Base-by-base conservation (phyloP, 2,329 filamentous ascomycete genomes). In the Aotearoamyces nothofagi region DNA sequence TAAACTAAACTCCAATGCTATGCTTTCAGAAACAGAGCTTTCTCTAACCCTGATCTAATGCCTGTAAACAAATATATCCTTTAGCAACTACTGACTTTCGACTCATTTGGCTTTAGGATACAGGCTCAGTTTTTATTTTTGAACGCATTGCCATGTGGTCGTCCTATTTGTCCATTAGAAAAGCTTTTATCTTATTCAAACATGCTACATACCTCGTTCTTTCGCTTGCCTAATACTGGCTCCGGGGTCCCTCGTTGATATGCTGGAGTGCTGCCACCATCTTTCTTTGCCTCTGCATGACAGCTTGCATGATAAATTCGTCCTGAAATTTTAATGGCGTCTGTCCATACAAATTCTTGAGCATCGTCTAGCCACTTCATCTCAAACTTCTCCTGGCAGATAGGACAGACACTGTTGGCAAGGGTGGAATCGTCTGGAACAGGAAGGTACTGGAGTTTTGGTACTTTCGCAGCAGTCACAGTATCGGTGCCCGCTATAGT, bases 271-370 rank as follows among this genome's bases (percentile, higher is more conserved):
- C 49, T 54, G 24, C 58, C 61, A 5, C 66, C 64, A 39, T 78
- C 74, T 46, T 72, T 77, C 19, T 69, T 78, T 17, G 81, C 78
- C 55, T 94, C 87, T 11, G 72, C 69, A 50, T 87, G 82, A 50
- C 90, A 98, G 31, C 75, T 92, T 8, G 78, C 83, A 52, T 98
- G 90, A 45, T 83, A 96, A 10, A 90, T 78, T 37, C 82, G 73
- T 32, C 66, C 71, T 19, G 79, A 80, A 16, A 92, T 70, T 39
- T 77, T 68, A 28, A 80, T 63, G 1, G 87, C 81, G 52, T 98
- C 87, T 52, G 83, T 77, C 81, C 90, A 96, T 22, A 98, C 87
- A 68, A 86, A 96, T 46, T 98, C 87, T 53, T 96, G 84, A 11
- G 79, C 80, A 37, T 92, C 83, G 43, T 92, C 83, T 5, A 87